Base-by-base conservation (phyloP, 1,284 basidiomycete genomes). In the Boletus albobrunnescens region DNA sequence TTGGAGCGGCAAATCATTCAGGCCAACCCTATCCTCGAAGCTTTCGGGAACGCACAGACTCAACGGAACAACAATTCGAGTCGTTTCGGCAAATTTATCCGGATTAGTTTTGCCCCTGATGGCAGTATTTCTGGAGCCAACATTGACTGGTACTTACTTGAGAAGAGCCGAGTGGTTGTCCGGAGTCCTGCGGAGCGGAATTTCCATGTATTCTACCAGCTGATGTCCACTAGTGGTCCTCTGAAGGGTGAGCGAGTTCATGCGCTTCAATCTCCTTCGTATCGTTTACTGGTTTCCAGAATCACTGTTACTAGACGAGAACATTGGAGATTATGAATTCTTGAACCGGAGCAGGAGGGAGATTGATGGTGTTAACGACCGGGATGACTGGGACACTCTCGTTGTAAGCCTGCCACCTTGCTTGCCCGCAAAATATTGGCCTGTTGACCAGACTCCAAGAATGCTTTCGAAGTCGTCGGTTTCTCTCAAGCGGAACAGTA, bases 51-150 rank as follows among this genome's bases (percentile, higher is more conserved):
- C 65, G 96, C 96, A 5, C 96, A 99, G 67, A 99, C 96, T 0
- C 91, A 98, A 68, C 77, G 95, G 40, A 99, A 99, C 67, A 98
- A 99, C 71, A 99, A 99, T 64, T 99, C 96, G 8, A 94, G 91
- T 78, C 90, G 96, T 37, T 99, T 98, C 67, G 91, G 94, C 22
- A 99, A 99, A 71, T 99, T 99, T 67, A 91, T 99, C 31, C 79
- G 94, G 39, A 99, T 99, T 57, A 91, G 89, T 62, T 99, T 99
- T 67, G 85, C 91, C 1, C 87, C 91, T 0, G 82, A 91, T 48
- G 95, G 95, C 0, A 92, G 92, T 52, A 99, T 99, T 48, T 91
- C 94, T 1, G 96, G 96, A 2, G 96, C 96, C 32, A 97, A 95
- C 63, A 95, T 99, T 53, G 94, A 99, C 66, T 99, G 96, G 96